A percentile compares a stretch with the other conserved stretches of the same genome.
Evolutionary conservation across 2,329 filamentous ascomycete species (phyloP).

Genomic region (Claviceps sp.): DNA sequence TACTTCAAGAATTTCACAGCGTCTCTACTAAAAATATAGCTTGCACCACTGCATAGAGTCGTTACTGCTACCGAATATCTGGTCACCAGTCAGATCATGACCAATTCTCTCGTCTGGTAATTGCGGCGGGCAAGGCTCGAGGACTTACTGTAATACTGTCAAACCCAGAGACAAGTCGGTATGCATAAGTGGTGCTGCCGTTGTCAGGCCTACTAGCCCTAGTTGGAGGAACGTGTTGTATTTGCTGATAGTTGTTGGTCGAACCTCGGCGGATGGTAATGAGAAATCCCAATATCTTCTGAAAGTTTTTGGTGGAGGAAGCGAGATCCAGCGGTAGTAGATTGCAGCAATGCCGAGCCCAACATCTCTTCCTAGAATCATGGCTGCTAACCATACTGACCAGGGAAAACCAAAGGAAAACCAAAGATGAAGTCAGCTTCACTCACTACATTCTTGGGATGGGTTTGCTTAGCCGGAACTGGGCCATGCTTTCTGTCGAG

Average conservation of each 20-base stretch:
- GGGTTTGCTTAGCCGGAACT: too few species aligned
- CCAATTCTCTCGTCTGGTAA: neutral
- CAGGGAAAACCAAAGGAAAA: neutral
- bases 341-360: constrained; percentile 75
- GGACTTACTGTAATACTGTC: constrained; percentile 49
- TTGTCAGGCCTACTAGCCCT: constrained; percentile 71
- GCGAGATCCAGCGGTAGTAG: constrained; percentile 90
- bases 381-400: constrained; percentile 69
- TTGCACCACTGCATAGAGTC: constrained; percentile 85
- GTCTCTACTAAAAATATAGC: constrained; percentile 79
- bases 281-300: constrained; percentile 94
- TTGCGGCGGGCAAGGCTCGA: neutral
- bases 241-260: constrained; percentile 73
- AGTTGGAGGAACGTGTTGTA: constrained; percentile 91
- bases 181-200: constrained; percentile 64
- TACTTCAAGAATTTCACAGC: constrained; percentile 69
- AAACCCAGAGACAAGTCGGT: constrained; percentile 41
- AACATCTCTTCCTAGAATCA: constrained; percentile 82
- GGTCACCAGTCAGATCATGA: constrained; percentile 1
- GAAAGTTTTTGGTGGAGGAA: constrained; percentile 89
- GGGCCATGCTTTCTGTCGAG: too few species aligned
- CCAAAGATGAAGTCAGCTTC: neutral
- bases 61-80: constrained; percentile 79
- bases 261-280: constrained; percentile 73
- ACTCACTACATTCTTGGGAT: neutral